Evolutionary conservation across 2,329 filamentous ascomycete species (phyloP).

Genomic region (Sporothrix pallida): DNA sequence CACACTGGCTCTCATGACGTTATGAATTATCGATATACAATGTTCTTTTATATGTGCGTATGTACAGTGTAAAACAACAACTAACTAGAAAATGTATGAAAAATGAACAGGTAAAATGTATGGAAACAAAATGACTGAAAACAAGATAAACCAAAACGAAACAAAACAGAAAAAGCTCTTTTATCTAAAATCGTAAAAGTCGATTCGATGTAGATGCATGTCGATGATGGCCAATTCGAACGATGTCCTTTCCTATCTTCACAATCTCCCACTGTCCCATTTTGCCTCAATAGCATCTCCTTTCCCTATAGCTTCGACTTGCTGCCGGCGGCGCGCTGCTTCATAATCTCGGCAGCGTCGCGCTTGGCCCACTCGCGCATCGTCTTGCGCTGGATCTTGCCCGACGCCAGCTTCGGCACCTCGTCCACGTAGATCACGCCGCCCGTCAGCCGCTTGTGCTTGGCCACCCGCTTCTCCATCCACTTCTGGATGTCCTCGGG

Average conservation of each 20-base stretch:
- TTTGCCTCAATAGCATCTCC: background rate
- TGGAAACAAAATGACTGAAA: background rate
- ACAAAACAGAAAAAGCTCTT: background rate
- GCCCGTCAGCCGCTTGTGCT: constrained; percentile 58
- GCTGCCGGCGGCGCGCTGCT: constrained; percentile 31
- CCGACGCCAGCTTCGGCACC: constrained; percentile 62
- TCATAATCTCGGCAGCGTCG: constrained; percentile 50
- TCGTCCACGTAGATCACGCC: constrained; percentile 61
- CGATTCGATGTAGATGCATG: constrained; percentile 14
- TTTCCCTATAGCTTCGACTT: constrained; percentile 28
- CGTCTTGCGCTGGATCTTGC: constrained; percentile 63
- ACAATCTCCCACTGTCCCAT: background rate
- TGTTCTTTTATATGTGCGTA: constrained; percentile 9
- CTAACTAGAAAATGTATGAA: background rate
- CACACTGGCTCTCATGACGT: background rate
- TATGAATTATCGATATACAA: background rate
- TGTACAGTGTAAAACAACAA: constrained; percentile 5
- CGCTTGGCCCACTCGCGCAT: constrained; percentile 63
- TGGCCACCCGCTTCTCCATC: constrained; percentile 54
- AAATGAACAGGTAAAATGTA: background rate
- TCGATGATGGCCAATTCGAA: constrained; percentile 4
- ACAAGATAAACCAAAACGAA: background rate
- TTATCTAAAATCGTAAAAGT: background rate
- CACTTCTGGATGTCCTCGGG: constrained; percentile 59
- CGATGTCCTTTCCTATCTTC: constrained; percentile 18